Base-by-base conservation (phyloP, 176 grass and related monocot genomes). In the Zoysia japonica region DNA sequence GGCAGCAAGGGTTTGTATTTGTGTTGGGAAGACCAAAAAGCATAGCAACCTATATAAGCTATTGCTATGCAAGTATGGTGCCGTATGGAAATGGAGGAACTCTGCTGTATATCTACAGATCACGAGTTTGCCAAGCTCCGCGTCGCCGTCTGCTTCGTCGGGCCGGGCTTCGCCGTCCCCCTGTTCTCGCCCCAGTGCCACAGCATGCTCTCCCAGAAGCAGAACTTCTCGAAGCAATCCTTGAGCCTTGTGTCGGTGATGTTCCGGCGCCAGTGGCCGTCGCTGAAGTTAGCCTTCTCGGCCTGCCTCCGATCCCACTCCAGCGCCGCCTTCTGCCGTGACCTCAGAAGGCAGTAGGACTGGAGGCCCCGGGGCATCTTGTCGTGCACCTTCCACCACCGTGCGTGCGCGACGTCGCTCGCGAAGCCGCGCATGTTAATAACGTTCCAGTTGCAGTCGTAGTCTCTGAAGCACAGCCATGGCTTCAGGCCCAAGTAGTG, bases 401-500 rank as follows among this genome's bases (percentile, higher is more conserved):
- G 69, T 10, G 52, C 39, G 6, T 97, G 93, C 0, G 93, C 93
- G 3, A 89, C 86, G n/a, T 97, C 88, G 28, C 91, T 97, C 0
- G 93, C 93, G 14, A 97, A 97, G 1, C 67, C 78, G 1, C 81
- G 88, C 87, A 91, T 86, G 6, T 49, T 14, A 1, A 64, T 44
- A 5, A 80, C 81, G 80, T 97, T 97, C 93, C 93, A 97, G 70
- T 97, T 97, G 82, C 93, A 97, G 74, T 97, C 93, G 36, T 93
- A 97, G 85, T 97, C 91, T 51, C 76, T 86, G 76, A 97, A 97
- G 85, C 93, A 97, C 65, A 97, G 81, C 93, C 93, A 97, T 15
- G 93, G 93, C 67, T 97, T 97, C 62, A 97, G 53, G 11, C 93
- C 93, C 11, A 97, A 46, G 74, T 93, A 97, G 75, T 97, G 93